phyloP scores from a whole-genome alignment of 352 stramenopile genomes.

The Globisporangium paddicum region DNA sequence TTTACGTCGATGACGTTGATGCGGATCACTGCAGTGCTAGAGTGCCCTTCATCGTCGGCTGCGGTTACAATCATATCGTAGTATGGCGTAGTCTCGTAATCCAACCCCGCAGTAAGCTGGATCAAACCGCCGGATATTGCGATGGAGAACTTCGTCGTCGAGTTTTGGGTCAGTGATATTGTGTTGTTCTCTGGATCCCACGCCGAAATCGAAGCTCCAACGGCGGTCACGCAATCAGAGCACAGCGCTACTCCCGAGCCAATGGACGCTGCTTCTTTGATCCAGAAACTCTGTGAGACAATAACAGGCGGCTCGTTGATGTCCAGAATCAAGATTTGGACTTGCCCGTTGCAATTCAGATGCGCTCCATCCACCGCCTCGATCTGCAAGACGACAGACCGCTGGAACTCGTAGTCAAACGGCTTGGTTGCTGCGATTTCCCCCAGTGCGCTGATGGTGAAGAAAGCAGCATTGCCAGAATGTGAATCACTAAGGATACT shows the following conservation, averaged over 20 bases:
- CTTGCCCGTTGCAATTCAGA: not conserved
- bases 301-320: conserved; percentile 42
- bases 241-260: conserved; percentile 7
- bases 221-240: conserved; percentile 13
- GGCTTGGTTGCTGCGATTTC: not conserved
- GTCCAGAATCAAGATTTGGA: conserved; percentile 2
- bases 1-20: conserved; percentile 45
- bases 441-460: not conserved
- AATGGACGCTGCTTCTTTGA: conserved; percentile 27
- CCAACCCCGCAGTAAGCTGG: not conserved
- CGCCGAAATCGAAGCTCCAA: conserved; percentile 18
- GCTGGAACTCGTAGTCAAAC: conserved; percentile 5
- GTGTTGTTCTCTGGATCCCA: conserved; percentile 71
- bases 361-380: not conserved
- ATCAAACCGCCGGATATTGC: conserved; percentile 7
- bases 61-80: conserved; percentile 7
- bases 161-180: conserved; percentile 21
- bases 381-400: not conserved
- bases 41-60: not conserved
- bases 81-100: conserved; percentile 5
- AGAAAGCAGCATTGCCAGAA: not conserved
- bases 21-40: conserved; percentile 17
- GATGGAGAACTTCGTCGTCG: conserved; percentile 24
- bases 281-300: conserved; percentile 25
- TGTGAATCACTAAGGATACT: not conserved